phyloP scores from a whole-genome alignment of 257 asterid species.

The Buddleja alternifolia region DNA sequence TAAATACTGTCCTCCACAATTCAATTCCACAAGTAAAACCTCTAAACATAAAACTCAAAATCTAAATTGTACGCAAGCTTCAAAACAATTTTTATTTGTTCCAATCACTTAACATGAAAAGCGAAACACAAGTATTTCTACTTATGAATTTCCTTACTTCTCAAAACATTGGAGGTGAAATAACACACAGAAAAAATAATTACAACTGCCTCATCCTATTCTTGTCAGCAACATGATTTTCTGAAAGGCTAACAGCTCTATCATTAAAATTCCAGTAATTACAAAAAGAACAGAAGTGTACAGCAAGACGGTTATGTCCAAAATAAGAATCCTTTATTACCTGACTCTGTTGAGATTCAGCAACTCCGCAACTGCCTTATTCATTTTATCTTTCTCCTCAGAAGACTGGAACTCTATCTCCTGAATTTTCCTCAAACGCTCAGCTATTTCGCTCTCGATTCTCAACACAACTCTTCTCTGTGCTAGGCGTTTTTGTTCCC shows the following conservation, averaged over 20 bases:
- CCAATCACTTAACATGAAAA: not conserved
- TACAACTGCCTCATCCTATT: not conserved
- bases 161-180: not conserved
- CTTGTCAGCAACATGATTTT: not conserved
- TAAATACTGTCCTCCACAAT: not conserved
- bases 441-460: constrained; percentile 69
- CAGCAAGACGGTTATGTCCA: not conserved
- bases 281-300: constrained; percentile 1
- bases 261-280: not conserved
- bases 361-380: constrained; percentile 52
- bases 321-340: constrained; percentile 35
- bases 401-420: constrained; percentile 41
- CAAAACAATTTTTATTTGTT: constrained; percentile 16
- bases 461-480: constrained; percentile 71
- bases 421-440: constrained; percentile 54
- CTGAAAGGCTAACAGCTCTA: constrained; percentile 10
- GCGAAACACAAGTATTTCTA: not conserved
- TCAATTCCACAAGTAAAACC: not conserved
- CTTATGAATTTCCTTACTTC: not conserved
- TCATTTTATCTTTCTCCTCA: constrained; percentile 63
- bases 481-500: constrained; percentile 57
- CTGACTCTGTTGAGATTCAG: constrained; percentile 56
- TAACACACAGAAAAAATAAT: not conserved
- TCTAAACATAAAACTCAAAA: constrained; percentile 7
- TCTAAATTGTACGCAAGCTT: not conserved